Base-by-base conservation (phyloP, 208 protist genomes). In the Leishmania major region DNA sequence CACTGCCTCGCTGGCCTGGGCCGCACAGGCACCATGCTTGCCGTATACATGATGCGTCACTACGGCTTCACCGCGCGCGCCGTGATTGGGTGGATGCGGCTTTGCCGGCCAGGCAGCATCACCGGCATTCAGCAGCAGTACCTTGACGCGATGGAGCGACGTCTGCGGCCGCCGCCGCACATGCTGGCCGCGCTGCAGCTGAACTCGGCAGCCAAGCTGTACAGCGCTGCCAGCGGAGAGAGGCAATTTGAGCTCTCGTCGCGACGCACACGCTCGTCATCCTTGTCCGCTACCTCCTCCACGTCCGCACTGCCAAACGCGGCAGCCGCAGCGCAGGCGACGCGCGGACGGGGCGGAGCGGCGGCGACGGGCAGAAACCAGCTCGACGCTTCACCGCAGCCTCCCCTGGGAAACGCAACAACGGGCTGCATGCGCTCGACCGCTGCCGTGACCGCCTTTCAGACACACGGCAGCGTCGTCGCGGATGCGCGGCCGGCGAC, bases 1-100 rank as follows among this genome's bases (percentile, higher is more conserved):
- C 98, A 99, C 88, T 99, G 99, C 83, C 97, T 98, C 67, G 98
- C 99, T 1, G 99, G 99, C 22, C 89, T 99, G 15, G 99, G 98
- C 55, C 86, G 98, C 57, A 99, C 98, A n/a, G 99, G 99, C 28
- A 99, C 98, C 13, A 80, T 99, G 17, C 97, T 99, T 64, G 93
- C 80, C 1, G 87, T 91, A 28, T 98, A 97, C 78, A 87, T 99
- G 75, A 99, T 99, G 90, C 96, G 97, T 71, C 87, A 99, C 75
- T 99, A 98, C 87, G 75, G 83, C 59, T 96, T 99, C 71, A 99
- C 97, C 19, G 96, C 98, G 22, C 75, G 86, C 7, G 97, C 98
- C 76, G 89, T 91, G 25, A 98, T 99, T 71, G 98, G 88, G 17
- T 99, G 96, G 94, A 83, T 99, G 45, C 90, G 99, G 37, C 83